phyloP scores from a whole-genome alignment of 495 filamentous ascomycete genomes.

The Lepidopterella palustris region DNA sequence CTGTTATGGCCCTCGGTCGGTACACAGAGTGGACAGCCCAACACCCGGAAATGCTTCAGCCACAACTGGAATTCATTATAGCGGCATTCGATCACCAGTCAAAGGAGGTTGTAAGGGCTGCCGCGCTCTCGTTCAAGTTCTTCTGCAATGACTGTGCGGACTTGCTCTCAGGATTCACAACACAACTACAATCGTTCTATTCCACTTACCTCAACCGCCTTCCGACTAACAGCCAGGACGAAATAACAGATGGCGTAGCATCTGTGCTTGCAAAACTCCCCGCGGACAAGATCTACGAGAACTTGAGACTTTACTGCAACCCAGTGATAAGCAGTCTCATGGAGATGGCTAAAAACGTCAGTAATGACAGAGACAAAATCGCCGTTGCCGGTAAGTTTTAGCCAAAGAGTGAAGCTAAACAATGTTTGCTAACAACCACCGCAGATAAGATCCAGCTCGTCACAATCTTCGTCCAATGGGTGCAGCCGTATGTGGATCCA shows the following conservation, averaged over 20 bases:
- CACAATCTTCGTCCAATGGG: slow-evolving; percentile 77
- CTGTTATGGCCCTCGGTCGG: slow-evolving; percentile 90
- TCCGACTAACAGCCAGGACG: slow-evolving; percentile 79
- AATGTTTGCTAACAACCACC: not conserved
- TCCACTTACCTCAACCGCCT: slow-evolving; percentile 78
- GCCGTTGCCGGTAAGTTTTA: slow-evolving; percentile 66
- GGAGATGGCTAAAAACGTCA: slow-evolving; percentile 76
- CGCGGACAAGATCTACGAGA: slow-evolving; percentile 65
- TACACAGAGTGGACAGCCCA: slow-evolving; percentile 98
- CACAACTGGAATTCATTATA: slow-evolving; percentile 91
- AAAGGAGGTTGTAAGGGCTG: slow-evolving; percentile 80
- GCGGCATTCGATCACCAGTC: slow-evolving; percentile 79
- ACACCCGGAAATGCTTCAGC: slow-evolving; percentile 83
- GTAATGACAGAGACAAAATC: slow-evolving; percentile 69
- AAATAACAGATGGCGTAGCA: slow-evolving; percentile 91
- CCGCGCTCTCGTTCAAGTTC: slow-evolving; percentile 92
- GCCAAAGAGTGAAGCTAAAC: not conserved
- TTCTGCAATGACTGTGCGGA: slow-evolving; percentile 91
- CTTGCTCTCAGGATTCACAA: slow-evolving; percentile 69
- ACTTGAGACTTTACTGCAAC: slow-evolving; percentile 88
- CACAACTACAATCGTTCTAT: slow-evolving; percentile 85
- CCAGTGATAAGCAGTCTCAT: slow-evolving; percentile 83
- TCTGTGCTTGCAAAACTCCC: slow-evolving; percentile 84
- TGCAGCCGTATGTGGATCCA: slow-evolving; percentile 69
- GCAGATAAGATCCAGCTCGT: slow-evolving; percentile 83